These are phyloP conservation scores for Kingdonia uniflora DNA, from an alignment of 164 flowering plant genomes.

Conservation along the genomic window DNA sequence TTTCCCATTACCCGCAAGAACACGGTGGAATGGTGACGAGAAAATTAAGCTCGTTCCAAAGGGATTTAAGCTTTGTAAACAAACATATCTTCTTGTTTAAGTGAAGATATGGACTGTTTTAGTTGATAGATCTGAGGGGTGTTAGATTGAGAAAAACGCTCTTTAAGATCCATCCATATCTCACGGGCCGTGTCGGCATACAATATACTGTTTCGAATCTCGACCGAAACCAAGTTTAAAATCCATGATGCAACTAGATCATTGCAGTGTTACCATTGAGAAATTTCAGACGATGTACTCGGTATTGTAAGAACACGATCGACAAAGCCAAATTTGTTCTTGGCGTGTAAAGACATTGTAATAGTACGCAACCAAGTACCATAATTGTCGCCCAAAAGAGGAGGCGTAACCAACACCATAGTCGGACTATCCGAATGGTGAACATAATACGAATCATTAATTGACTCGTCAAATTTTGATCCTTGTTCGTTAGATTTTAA, in stretches of 20 bases:
- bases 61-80: not conserved
- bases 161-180: not conserved
- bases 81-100: not conserved
- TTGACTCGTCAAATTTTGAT: no score
- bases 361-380: not conserved
- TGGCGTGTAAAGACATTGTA: not conserved
- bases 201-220: not conserved
- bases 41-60: not conserved
- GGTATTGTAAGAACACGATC: not conserved
- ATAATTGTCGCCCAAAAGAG: not conserved
- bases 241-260: not conserved
- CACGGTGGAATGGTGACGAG: not conserved
- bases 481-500: no score
- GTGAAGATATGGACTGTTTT: not conserved
- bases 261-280: no score
- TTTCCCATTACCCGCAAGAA: not conserved
- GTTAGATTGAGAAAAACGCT: constrained; percentile 1
- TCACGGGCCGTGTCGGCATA: not conserved
- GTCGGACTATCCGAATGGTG: not conserved
- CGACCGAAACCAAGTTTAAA: not conserved
- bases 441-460: not conserved
- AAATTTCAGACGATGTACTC: not conserved
- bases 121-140: not conserved
- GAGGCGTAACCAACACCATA: not conserved
- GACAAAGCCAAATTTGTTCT: constrained; percentile 1